phyloP scores from a whole-genome alignment of 352 stramenopile species.

The Pythium dissotocum region DNA sequence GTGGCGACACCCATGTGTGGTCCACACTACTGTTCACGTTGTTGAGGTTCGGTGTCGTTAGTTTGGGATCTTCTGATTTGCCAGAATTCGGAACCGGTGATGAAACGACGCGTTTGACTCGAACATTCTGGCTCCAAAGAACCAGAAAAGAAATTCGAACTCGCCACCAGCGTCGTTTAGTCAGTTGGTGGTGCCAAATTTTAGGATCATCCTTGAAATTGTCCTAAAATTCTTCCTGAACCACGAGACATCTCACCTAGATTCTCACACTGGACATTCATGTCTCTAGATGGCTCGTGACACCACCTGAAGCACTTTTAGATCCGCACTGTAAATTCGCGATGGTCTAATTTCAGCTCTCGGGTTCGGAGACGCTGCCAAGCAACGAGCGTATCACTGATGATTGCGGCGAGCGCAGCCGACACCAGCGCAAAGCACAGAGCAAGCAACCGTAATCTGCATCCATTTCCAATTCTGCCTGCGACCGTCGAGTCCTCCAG shows the following conservation, averaged over 20 bases:
- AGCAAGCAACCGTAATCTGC: background rate
- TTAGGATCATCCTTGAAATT: background rate
- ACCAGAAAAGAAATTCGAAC: background rate
- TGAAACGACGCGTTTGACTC: background rate
- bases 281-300: slow-evolving; percentile 1
- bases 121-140: background rate
- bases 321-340: background rate
- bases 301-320: background rate
- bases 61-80: background rate
- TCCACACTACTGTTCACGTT: background rate
- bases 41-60: background rate
- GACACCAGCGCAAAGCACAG: background rate
- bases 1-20: background rate
- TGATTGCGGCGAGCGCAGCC: background rate
- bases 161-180: too few relatives aligned
- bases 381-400: background rate
- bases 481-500: background rate
- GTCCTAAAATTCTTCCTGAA: too few relatives aligned
- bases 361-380: background rate
- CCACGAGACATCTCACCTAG: background rate
- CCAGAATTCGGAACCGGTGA: background rate
- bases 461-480: slow-evolving; percentile 1
- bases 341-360: background rate
- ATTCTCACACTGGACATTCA: background rate
- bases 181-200: background rate